phyloP scores from a whole-genome alignment of 768 basidiomycete genomes.

The Glaciozyma martinii region DNA sequence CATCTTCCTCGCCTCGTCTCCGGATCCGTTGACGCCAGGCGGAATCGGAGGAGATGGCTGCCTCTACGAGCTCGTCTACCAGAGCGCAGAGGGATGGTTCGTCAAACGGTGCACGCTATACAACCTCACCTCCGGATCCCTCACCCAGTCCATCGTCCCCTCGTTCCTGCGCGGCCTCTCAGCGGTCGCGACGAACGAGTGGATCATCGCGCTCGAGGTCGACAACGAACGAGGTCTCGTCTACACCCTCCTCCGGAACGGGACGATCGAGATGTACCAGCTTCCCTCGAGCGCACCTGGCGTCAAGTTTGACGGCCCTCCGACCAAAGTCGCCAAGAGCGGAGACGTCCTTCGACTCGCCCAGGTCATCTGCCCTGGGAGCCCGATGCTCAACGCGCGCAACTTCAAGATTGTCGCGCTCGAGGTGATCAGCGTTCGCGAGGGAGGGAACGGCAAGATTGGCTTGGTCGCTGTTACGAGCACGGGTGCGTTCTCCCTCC shows the following conservation, averaged over 20 bases:
- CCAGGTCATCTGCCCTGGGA: constrained; percentile 57
- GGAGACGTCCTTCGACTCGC: constrained; percentile 42
- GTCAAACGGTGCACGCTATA: constrained; percentile 72
- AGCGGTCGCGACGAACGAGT: constrained; percentile 28
- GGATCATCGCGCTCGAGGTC: constrained; percentile 35
- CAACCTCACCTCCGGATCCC: constrained; percentile 47
- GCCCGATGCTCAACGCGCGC: constrained; percentile 50
- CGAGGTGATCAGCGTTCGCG: constrained; percentile 57
- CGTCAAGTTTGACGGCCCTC: constrained; percentile 20
- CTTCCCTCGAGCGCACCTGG: constrained; percentile 14
- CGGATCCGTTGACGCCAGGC: constrained; percentile 41
- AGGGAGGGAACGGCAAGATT: constrained; percentile 52
- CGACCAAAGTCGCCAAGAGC: constrained; percentile 21
- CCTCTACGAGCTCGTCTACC: constrained; percentile 86
- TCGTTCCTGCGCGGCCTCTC: constrained; percentile 25
- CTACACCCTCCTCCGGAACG: constrained; percentile 37
- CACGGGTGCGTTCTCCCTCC: constrained; percentile 42
- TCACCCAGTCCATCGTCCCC: constrained; percentile 51
- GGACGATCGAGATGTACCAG: constrained; percentile 36
- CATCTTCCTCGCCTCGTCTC: constrained; percentile 64
- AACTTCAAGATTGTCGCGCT: constrained; percentile 61
- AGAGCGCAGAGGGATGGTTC: constrained; percentile 85
- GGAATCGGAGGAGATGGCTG: constrained; percentile 61
- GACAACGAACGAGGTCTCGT: constrained; percentile 37
- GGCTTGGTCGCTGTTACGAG: constrained; percentile 73